Conservation (phyloP, 768 basidiomycete genomes). For the Clavulina sp. region DNA sequence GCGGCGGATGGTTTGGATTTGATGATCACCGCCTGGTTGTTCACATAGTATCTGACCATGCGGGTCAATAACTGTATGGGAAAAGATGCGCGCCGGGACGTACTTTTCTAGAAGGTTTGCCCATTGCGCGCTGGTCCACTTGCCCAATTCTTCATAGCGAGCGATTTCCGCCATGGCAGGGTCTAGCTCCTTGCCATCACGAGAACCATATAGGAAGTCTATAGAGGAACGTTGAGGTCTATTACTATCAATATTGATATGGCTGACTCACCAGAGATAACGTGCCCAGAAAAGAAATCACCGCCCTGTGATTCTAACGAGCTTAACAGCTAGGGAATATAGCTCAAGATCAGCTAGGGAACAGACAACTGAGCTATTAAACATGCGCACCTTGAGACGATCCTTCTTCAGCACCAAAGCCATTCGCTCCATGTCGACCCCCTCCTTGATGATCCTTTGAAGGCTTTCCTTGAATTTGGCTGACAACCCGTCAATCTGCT, state of each 20-base stretch:
- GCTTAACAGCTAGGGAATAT: conserved; percentile 49
- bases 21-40: conserved; percentile 55
- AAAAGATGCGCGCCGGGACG: conserved; percentile 10
- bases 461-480: conserved; percentile 51
- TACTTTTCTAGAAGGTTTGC: conserved; percentile 55
- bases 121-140: conserved; percentile 70
- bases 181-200: conserved; percentile 63
- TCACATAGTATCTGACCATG: conserved; percentile 52
- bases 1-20: conserved; percentile 76
- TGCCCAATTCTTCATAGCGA: conserved; percentile 44
- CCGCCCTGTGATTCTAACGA: conserved; percentile 69
- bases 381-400: conserved; percentile 51
- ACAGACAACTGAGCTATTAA: not conserved
- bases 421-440: conserved; percentile 86
- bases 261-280: conserved; percentile 32
- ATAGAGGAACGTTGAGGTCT: not conserved
- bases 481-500: conserved; percentile 57
- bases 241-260: not conserved
- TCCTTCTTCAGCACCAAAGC: conserved; percentile 69
- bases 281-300: conserved; percentile 53
- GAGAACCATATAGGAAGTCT: conserved; percentile 74
- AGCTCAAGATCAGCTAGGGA: conserved; percentile 4
- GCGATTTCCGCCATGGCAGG: conserved; percentile 62
- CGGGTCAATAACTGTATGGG: not conserved
- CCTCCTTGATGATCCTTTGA: conserved; percentile 46